Percentiles rank a stretch among this genome's conserved stretches.
Evolutionary conservation across 2,329 filamentous ascomycete species (phyloP).

Genomic region (Aspergillus cejpii): DNA sequence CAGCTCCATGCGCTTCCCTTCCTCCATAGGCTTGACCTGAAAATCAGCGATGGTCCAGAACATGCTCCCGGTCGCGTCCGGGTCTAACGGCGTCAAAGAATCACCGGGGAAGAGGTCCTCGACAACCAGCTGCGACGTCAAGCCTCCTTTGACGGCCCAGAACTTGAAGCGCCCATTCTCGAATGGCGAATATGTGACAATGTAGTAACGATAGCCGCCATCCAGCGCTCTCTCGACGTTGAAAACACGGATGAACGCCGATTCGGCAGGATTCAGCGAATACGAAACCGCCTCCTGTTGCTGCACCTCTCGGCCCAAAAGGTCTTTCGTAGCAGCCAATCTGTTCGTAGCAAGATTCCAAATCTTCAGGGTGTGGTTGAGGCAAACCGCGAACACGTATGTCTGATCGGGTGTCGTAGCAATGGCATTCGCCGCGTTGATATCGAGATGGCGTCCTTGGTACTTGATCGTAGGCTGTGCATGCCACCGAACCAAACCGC

Average conservation of each 20-base stretch:
- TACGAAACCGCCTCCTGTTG: conserved; percentile 66
- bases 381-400: conserved; percentile 67
- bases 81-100: conserved; percentile 59
- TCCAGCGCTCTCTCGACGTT: conserved; percentile 47
- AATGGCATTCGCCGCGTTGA: conserved; percentile 41
- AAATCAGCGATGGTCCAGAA: conserved; percentile 79
- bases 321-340: conserved; percentile 67
- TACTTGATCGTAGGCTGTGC: conserved; percentile 40
- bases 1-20: conserved; percentile 53
- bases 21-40: conserved; percentile 50
- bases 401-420: conserved; percentile 42
- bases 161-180: conserved; percentile 90
- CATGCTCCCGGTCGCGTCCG: conserved; percentile 57
- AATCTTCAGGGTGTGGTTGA: conserved; percentile 81
- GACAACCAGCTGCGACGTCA: conserved; percentile 53
- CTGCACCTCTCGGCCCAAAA: conserved; percentile 62
- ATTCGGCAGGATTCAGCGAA: conserved; percentile 70
- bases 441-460: conserved; percentile 38
- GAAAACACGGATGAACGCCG: conserved; percentile 67
- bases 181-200: conserved; percentile 82
- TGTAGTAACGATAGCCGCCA: conserved; percentile 49
- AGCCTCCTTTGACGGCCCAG: conserved; percentile 66
- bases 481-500: conserved; percentile 43
- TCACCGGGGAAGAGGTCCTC: conserved; percentile 63
- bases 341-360: conserved; percentile 84